Percentiles rank a stretch among this genome's conserved stretches.
Evolutionary conservation across 2,329 filamentous ascomycete genomes (phyloP).

Genomic region (Trichoderma simmonsii): DNA sequence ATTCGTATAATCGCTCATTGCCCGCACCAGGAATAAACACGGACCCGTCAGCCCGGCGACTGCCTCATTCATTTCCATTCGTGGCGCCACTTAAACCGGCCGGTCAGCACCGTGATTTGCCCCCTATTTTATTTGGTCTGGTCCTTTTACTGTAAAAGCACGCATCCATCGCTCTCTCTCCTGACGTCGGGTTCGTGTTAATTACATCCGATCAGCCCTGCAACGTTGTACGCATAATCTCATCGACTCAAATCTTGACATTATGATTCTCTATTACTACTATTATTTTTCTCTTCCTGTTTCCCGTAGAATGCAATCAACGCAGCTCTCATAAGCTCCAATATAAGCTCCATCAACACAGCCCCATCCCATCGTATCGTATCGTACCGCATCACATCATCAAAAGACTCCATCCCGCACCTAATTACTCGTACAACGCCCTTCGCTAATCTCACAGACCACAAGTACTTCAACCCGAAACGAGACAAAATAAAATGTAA

Average conservation of each 20-base stretch:
- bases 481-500: background rate
- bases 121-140: background rate
- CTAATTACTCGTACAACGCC: background rate
- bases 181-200: background rate
- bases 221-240: background rate
- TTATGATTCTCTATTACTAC: background rate
- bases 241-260: background rate
- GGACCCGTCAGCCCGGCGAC: background rate
- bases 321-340: background rate
- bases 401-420: background rate
- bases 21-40: background rate
- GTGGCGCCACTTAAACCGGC: background rate
- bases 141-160: background rate
- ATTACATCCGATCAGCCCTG: background rate
- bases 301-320: accelerated
- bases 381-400: background rate
- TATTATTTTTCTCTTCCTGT: background rate
- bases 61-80: background rate
- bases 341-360: background rate
- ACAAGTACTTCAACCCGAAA: background rate
- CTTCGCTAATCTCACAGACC: background rate
- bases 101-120: background rate
- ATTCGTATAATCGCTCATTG: background rate
- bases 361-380: background rate
- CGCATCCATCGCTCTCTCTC: background rate